Percentiles rank a stretch among this genome's conserved stretches.
These are phyloP conservation scores for Rubroboletus satanas DNA, from an alignment of 768 basidiomycete genomes.

Conservation along the genomic window DNA sequence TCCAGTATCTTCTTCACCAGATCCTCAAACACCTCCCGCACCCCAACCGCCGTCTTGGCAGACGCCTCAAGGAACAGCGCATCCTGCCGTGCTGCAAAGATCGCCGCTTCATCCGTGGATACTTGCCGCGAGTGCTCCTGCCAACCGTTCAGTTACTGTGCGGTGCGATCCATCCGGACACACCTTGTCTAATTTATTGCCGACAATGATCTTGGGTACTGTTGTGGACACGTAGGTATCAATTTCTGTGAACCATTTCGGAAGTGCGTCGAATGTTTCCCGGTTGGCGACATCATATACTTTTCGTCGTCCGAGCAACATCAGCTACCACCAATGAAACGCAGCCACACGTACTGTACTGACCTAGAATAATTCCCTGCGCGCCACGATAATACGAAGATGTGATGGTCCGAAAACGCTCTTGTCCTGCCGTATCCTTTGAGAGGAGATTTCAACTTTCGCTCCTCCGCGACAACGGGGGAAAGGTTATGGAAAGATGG, in stretches of 20 bases:
- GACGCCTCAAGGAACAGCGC: conserved; percentile 89
- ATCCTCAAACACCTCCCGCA: conserved; percentile 70
- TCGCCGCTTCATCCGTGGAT: conserved; percentile 66
- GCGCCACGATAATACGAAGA: conserved; percentile 92
- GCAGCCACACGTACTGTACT: neutral
- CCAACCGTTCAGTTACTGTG: neutral
- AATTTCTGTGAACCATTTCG: conserved; percentile 88
- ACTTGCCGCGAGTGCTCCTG: conserved; percentile 93
- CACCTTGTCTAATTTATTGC: conserved; percentile 92
- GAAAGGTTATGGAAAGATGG: too few species aligned
- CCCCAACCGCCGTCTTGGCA: conserved; percentile 86
- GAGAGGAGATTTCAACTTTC: neutral
- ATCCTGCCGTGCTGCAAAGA: conserved; percentile 78
- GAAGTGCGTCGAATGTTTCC: conserved; percentile 91
- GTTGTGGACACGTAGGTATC: conserved; percentile 86
- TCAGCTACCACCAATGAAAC: neutral
- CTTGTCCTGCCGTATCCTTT: conserved; percentile 94
- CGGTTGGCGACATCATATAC: conserved; percentile 95
- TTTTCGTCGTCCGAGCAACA: conserved; percentile 26
- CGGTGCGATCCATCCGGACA: neutral
- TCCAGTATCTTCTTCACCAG: conserved; percentile 81
- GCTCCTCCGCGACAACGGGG: neutral
- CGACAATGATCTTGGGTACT: conserved; percentile 93
- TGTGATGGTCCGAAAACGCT: conserved; percentile 94
- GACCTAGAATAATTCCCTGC: conserved; percentile 77